Conservation (phyloP, 495 filamentous ascomycete genomes). For the Aspergillus haitiensis region DNA sequence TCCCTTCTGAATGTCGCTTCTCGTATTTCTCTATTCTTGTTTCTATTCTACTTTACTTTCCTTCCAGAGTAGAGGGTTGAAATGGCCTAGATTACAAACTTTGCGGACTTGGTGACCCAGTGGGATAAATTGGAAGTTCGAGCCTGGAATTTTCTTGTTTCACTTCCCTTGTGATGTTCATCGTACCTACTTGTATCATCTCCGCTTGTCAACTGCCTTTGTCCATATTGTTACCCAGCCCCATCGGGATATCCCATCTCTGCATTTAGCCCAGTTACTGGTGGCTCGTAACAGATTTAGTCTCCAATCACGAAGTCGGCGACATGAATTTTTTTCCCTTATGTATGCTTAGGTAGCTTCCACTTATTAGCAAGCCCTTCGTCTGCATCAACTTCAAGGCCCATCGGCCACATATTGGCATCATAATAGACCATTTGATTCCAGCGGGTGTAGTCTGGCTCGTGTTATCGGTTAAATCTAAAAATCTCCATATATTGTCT, state of each 20-base stretch:
- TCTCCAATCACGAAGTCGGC: slow-evolving; percentile 14
- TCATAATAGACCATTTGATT: too few relatives aligned
- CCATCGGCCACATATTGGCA: too few relatives aligned
- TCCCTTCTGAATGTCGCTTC: slow-evolving; percentile 30
- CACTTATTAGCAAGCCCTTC: too few relatives aligned
- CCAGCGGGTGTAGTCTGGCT: not conserved
- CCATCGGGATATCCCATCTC: too few relatives aligned
- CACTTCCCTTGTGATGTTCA: too few relatives aligned
- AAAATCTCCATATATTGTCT: slow-evolving; percentile 52
- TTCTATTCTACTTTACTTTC: not conserved
- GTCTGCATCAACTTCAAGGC: too few relatives aligned
- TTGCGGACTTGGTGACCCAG: not conserved
- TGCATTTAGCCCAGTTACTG: slow-evolving; percentile 11
- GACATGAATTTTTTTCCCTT: not conserved
- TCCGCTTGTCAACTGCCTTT: too few relatives aligned
- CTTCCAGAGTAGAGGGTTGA: slow-evolving; percentile 7
- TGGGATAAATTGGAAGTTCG: not conserved
- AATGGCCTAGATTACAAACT: slow-evolving; percentile 14
- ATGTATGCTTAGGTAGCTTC: too few relatives aligned
- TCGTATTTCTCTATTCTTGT: slow-evolving; percentile 1
- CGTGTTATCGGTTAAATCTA: slow-evolving; percentile 44
- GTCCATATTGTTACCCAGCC: too few relatives aligned
- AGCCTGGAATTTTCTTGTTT: too few relatives aligned
- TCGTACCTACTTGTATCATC: too few relatives aligned
- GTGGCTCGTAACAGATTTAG: slow-evolving; percentile 18